These are phyloP conservation scores for Xylaria sp. DNA, from an alignment of 2,329 filamentous ascomycete species.

Conservation along the genomic window DNA sequence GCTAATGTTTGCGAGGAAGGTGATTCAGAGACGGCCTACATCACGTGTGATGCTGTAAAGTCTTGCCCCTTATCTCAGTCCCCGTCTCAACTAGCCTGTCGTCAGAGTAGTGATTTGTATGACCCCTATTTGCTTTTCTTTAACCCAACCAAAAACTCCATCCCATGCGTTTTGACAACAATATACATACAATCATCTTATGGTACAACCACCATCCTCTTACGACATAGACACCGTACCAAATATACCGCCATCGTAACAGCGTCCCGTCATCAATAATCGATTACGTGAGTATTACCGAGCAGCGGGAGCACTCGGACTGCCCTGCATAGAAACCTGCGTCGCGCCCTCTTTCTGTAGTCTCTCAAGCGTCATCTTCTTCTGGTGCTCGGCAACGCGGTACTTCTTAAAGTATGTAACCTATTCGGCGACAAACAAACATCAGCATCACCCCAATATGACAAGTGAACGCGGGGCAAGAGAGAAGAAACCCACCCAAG, in stretches of 20 bases:
- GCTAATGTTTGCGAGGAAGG: not conserved
- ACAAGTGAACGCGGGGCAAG: conserved; percentile 3
- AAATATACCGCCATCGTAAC: not conserved
- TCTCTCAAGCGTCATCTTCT: conserved; percentile 70
- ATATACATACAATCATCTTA: conserved; percentile 20
- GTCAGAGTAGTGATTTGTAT: conserved; percentile 15
- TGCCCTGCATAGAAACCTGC: conserved; percentile 39
- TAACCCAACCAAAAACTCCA: conserved; percentile 17
- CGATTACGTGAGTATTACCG: conserved; percentile 9
- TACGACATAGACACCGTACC: not conserved
- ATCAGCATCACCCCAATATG: not conserved
- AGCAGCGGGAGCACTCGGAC: not conserved
- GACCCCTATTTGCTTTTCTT: conserved; percentile 7
- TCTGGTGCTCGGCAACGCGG: conserved; percentile 85
- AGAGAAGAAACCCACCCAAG: conserved; percentile 65
- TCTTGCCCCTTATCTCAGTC: not conserved
- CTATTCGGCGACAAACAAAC: conserved; percentile 38
- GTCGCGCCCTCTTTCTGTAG: conserved; percentile 68
- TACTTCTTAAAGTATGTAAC: conserved; percentile 98
- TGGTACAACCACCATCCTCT: conserved; percentile 20
- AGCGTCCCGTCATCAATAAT: not conserved
- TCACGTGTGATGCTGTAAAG: not conserved
- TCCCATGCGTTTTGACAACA: conserved; percentile 15
- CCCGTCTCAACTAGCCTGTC: not conserved
- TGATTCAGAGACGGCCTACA: not conserved